These are phyloP conservation scores for Pterocarpus macrocarpus DNA, from an alignment of 306 rosid genomes.

Conservation along the genomic window DNA sequence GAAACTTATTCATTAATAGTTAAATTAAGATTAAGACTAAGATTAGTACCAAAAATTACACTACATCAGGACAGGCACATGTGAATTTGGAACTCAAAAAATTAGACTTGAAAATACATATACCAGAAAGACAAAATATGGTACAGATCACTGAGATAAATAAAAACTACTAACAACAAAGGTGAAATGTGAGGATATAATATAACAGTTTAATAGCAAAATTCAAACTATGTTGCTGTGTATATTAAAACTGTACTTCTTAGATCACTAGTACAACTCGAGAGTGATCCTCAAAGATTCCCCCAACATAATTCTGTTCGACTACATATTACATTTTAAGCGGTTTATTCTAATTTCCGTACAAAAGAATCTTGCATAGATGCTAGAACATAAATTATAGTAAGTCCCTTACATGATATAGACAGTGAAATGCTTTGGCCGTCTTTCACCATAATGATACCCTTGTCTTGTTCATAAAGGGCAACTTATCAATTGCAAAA, in stretches of 20 bases:
- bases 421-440: constrained; percentile 3
- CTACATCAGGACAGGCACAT: too few relatives aligned
- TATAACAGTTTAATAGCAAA: constrained; percentile 2
- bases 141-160: background rate
- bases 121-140: too few relatives aligned
- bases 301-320: background rate
- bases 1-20: too few relatives aligned
- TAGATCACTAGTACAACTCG: background rate
- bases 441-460: constrained; percentile 34
- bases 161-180: background rate
- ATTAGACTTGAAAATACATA: background rate
- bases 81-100: too few relatives aligned
- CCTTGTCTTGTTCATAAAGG: constrained; percentile 18
- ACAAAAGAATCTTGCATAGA: constrained; percentile 6
- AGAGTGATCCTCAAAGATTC: background rate
- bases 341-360: background rate
- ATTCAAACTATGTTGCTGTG: background rate
- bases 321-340: constrained; percentile 16
- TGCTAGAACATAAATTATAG: background rate
- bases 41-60: too few relatives aligned
- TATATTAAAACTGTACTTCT: background rate
- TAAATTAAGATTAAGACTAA: too few relatives aligned
- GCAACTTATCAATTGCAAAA: background rate
- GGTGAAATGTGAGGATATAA: background rate
- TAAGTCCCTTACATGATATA: background rate